Percentiles rank a stretch among this genome's conserved stretches.
Evolutionary conservation across 2,329 filamentous ascomycete genomes (phyloP).

Genomic region (Blastomyces parvus): DNA sequence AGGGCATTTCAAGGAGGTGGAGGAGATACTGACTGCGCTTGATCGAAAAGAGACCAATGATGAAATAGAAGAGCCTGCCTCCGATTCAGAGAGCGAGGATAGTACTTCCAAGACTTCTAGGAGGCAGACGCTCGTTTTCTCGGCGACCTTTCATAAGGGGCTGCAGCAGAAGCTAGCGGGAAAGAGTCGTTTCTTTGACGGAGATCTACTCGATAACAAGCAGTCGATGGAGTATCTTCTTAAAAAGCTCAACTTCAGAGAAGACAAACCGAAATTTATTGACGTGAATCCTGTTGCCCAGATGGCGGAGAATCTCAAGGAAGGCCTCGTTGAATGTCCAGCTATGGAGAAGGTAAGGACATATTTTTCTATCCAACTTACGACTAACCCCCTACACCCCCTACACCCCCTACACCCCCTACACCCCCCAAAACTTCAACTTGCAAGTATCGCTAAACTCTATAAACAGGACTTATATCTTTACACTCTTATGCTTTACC

Average conservation of each 20-base stretch:
- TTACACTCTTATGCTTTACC: constrained; percentile 75
- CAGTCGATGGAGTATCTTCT: constrained; percentile 90
- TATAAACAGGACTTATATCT: constrained; percentile 68
- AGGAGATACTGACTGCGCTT: constrained; percentile 73
- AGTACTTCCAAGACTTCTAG: constrained; percentile 26
- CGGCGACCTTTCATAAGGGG: constrained; percentile 86
- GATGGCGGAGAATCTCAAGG: constrained; percentile 76
- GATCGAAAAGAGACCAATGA: constrained; percentile 52
- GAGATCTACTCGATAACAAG: constrained; percentile 58
- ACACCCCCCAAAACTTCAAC: neutral
- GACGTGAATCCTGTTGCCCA: constrained; percentile 83
- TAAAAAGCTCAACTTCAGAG: constrained; percentile 77
- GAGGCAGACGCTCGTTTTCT: constrained; percentile 90
- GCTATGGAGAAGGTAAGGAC: constrained; percentile 74
- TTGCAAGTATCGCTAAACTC: constrained; percentile 10
- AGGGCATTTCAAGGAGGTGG: constrained; percentile 89
- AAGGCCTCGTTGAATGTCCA: constrained; percentile 84
- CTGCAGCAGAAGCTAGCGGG: constrained; percentile 84
- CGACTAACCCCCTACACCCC: too few species aligned
- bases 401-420: neutral
- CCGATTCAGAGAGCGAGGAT: constrained; percentile 36
- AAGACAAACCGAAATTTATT: constrained; percentile 77
- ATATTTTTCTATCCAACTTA: neutral
- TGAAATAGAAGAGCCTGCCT: constrained; percentile 27
- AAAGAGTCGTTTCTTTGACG: constrained; percentile 51